Evolutionary conservation across 306 rosid genomes (phyloP).

Genomic region (Sicyos baderoa): DNA sequence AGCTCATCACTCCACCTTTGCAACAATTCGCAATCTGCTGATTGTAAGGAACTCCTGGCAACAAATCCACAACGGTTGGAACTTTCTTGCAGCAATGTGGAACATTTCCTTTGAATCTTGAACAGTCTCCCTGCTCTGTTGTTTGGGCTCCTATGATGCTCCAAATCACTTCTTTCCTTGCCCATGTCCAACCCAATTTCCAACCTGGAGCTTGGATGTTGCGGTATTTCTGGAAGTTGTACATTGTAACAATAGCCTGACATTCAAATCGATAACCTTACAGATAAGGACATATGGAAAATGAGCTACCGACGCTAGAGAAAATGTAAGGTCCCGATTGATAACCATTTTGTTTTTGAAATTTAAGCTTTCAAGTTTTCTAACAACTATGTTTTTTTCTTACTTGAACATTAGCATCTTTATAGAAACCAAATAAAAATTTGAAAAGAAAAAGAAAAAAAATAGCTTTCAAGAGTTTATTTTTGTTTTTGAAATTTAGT

Average conservation of each 20-base stretch:
- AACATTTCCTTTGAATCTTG: slow-evolving; percentile 54
- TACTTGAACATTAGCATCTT: no score
- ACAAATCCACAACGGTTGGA: slow-evolving; percentile 86
- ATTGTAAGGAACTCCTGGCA: no score
- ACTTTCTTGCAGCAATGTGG: slow-evolving; percentile 90
- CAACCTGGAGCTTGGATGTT: slow-evolving; percentile 88
- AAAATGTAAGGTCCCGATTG: no score
- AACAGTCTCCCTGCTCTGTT: slow-evolving; percentile 94
- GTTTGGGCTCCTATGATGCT: slow-evolving; percentile 83
- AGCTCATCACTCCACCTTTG: slow-evolving; percentile 74
- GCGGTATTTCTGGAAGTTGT: slow-evolving; percentile 88
- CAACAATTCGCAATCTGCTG: slow-evolving; percentile 94
- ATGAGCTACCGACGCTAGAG: slow-evolving; percentile 9
- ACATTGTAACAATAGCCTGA: slow-evolving; percentile 90
- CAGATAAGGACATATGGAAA: not conserved
- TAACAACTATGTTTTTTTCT: no score
- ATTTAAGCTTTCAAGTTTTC: no score
- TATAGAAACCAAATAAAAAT: no score
- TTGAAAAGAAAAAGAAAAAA: no score
- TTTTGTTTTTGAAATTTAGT: no score
- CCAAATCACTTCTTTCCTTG: slow-evolving; percentile 92
- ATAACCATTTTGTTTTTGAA: no score
- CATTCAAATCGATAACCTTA: slow-evolving; percentile 14
- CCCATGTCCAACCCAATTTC: slow-evolving; percentile 96
- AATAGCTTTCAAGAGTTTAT: no score